Base-by-base conservation (phyloP, 192 early-diverging fungal genomes). In the Coemansia sp. region DNA sequence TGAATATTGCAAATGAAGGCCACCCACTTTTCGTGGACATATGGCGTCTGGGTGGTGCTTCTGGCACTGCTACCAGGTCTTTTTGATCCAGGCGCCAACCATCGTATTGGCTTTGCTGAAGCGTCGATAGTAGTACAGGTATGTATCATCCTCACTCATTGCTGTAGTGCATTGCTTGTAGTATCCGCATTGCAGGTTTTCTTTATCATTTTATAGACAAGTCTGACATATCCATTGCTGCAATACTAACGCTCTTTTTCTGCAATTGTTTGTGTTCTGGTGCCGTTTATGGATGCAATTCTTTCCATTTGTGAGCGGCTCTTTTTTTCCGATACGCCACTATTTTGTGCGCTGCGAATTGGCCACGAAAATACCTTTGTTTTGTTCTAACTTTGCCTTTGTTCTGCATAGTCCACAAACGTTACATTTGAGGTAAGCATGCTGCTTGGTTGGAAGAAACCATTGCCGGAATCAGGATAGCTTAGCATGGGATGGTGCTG, bases 371-470 rank as follows among this genome's bases (percentile, higher is more conserved):
- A 21, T 5, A 5, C 0, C 22, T 27, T 16, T 53, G 51, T 53
- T 9, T 24, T 5, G 6, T 9, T 1, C 30, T 7, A n/a, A 31
- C 30, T 31, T 31, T 3, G 30, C 30, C 7, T 3, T 31, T 7
- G 3, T 31, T 31, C 30, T 31, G 3, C 7, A 3, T 76, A 76
- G 74, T 68, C 77, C 3, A 80, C 77, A 22, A 80, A 80, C 49
- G 68, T 47, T 14, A 80, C 77, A 25, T 65, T 80, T 28, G 71
- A 80, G 63, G 74, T 76, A 76, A 64, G 74, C 21, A 18, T 50
- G 9, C 16, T 28, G 30, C 27, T 25, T 54, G 21, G 1, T 34
- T 57, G 30, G 22, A n/a, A 57, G 21, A 31, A 16, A n/a, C 55
- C 55, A n/a, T 18, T 28, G 19, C 21, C 7, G 22, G 56, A 4